A percentile compares a stretch with the other conserved stretches of the same genome.
Conservation (phyloP, 2,329 filamentous ascomycete species). For the Penicillium expansum region DNA sequence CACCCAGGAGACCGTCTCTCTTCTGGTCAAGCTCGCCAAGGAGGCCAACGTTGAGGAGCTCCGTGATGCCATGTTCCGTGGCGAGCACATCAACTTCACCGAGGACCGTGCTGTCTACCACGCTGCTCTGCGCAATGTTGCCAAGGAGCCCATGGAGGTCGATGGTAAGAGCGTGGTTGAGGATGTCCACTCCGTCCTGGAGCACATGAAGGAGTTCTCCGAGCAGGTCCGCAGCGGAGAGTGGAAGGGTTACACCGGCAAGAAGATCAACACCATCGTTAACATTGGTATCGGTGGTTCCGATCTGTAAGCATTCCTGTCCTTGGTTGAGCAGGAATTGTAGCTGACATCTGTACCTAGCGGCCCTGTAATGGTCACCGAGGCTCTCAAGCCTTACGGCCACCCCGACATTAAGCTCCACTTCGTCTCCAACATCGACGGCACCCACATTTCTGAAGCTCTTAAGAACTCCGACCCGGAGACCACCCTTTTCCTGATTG, state of each 20-base stretch:
- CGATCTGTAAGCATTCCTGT: slow-evolving; percentile 70
- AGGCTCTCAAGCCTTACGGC: slow-evolving; percentile 93
- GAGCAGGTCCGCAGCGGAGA: slow-evolving; percentile 90
- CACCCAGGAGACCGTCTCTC: slow-evolving; percentile 82
- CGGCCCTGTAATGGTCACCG: slow-evolving; percentile 97
- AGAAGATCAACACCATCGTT: slow-evolving; percentile 94
- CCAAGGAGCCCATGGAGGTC: slow-evolving; percentile 76
- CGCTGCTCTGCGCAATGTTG: slow-evolving; percentile 85
- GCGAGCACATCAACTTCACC: slow-evolving; percentile 99
- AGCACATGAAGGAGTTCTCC: slow-evolving; percentile 98
- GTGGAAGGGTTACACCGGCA: slow-evolving; percentile 97
- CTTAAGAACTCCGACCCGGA: slow-evolving; percentile 86
- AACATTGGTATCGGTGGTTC: slow-evolving; percentile 98
- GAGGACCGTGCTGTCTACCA: slow-evolving; percentile 96
- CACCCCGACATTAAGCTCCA: slow-evolving; percentile 82
- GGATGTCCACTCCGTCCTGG: slow-evolving; percentile 82
- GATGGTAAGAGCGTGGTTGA: slow-evolving; percentile 92
- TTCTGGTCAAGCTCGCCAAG: slow-evolving; percentile 85
- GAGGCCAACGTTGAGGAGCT: slow-evolving; percentile 90
- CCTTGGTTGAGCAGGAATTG: not conserved
- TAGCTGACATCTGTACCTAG: slow-evolving; percentile 46
- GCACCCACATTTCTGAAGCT: slow-evolving; percentile 94
- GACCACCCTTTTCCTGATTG: slow-evolving; percentile 97
- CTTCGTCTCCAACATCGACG: slow-evolving; percentile 99
- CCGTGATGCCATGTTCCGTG: slow-evolving; percentile 94